Conservation (phyloP, 78 protist species). For the Monocercomonoides exilis region DNA sequence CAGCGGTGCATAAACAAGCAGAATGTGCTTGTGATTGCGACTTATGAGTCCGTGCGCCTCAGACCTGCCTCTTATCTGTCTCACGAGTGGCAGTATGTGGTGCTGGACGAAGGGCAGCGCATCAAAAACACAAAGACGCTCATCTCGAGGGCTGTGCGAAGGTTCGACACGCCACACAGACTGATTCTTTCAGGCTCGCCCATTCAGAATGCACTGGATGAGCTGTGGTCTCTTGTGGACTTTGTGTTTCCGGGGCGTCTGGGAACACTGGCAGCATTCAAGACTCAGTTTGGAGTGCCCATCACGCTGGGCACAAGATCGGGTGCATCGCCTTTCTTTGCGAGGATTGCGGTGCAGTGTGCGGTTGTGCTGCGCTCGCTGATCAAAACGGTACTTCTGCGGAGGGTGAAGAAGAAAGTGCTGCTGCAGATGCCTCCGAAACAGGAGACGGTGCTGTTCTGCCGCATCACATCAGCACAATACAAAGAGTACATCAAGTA, state of each 20-base stretch:
- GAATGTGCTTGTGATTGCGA: slow-evolving; percentile 59
- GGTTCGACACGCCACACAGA: slow-evolving; percentile 65
- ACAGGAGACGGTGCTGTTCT: slow-evolving; percentile 81
- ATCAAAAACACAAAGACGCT: slow-evolving; percentile 89
- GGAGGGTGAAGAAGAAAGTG: slow-evolving; percentile 78
- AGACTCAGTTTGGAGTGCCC: slow-evolving; percentile 62
- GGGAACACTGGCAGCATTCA: slow-evolving; percentile 59
- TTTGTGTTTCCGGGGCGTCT: slow-evolving; percentile 89
- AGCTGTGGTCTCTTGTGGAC: slow-evolving; percentile 97
- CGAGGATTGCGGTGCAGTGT: slow-evolving; percentile 66
- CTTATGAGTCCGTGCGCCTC: slow-evolving; percentile 58
- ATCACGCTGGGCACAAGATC: slow-evolving; percentile 57
- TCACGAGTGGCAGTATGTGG: slow-evolving; percentile 57
- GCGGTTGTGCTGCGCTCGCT: slow-evolving; percentile 69
- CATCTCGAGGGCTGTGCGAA: slow-evolving; percentile 70
- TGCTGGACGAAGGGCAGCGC: slow-evolving; percentile 95
- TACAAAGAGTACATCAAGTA: slow-evolving; percentile 49
- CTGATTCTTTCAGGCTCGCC: slow-evolving; percentile 90
- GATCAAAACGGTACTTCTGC: slow-evolving; percentile 75
- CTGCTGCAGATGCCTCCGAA: slow-evolving; percentile 61
- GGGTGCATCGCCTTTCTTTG: slow-evolving; percentile 19
- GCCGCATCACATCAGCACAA: slow-evolving; percentile 74
- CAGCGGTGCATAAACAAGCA: background rate
- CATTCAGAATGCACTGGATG: slow-evolving; percentile 84
- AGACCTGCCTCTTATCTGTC: slow-evolving; percentile 10